phyloP scores from a whole-genome alignment of 306 rosid species.

The Rosa persica region DNA sequence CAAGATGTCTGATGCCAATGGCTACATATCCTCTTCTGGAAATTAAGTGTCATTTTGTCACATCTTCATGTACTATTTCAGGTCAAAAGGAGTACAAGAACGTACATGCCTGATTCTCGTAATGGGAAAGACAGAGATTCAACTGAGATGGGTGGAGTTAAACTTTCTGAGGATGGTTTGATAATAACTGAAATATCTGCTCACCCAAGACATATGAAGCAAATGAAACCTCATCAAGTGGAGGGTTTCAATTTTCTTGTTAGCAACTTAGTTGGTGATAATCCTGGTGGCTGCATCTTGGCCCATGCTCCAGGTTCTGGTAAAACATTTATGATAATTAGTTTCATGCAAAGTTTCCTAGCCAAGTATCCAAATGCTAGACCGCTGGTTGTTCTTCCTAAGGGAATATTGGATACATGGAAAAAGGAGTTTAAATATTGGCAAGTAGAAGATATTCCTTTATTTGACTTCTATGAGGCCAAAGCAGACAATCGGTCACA shows the following conservation, averaged over 20 bases:
- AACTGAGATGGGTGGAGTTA: slow-evolving; percentile 46
- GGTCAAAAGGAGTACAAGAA: slow-evolving; percentile 72
- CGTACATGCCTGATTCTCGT: slow-evolving; percentile 65
- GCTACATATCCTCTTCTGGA: slow-evolving; percentile 4
- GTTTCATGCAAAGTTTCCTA: slow-evolving; percentile 93
- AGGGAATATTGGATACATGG: slow-evolving; percentile 93
- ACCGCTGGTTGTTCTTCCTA: slow-evolving; percentile 92
- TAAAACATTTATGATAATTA: slow-evolving; percentile 93
- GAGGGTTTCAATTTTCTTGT: slow-evolving; percentile 93
- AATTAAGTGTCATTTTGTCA: neutral
- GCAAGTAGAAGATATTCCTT: slow-evolving; percentile 92
- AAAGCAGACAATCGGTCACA: slow-evolving; percentile 79
- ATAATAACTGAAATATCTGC: slow-evolving; percentile 53
- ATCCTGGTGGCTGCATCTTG: slow-evolving; percentile 93
- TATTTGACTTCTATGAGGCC: slow-evolving; percentile 63
- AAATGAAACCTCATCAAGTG: slow-evolving; percentile 88
- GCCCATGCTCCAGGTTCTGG: slow-evolving; percentile 99
- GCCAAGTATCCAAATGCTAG: slow-evolving; percentile 85
- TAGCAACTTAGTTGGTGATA: slow-evolving; percentile 71
- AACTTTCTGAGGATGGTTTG: slow-evolving; percentile 49
- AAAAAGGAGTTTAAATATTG: slow-evolving; percentile 80
- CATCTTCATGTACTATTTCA: slow-evolving; percentile 30
- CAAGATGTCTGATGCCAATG: neutral
- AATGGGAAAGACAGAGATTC: slow-evolving; percentile 43
- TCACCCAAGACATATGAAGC: slow-evolving; percentile 81